Conservation (phyloP, 2,329 filamentous ascomycete genomes). For the Colletotrichum chrysophilum region DNA sequence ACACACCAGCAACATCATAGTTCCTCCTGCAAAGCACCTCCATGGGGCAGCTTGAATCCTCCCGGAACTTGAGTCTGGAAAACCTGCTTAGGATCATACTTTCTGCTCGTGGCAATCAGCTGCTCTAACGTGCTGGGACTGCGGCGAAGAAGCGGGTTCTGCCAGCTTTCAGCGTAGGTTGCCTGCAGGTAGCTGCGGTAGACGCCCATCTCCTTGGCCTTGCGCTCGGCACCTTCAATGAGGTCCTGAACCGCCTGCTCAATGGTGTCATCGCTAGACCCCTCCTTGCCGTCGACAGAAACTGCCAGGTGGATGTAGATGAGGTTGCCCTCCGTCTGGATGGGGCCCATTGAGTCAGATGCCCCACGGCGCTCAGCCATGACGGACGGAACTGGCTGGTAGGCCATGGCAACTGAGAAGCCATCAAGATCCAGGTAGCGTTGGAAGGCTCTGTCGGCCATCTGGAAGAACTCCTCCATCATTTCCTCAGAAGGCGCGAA, state of each 20-base stretch:
- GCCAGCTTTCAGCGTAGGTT: constrained; percentile 4
- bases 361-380: neutral
- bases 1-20: neutral
- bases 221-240: neutral
- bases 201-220: neutral
- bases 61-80: constrained; percentile 6
- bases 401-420: neutral
- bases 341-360: neutral
- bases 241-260: neutral
- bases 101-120: neutral
- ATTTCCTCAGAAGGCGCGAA: neutral
- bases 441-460: neutral
- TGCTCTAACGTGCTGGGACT: neutral
- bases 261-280: neutral
- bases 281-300: neutral
- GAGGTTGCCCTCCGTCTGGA: neutral
- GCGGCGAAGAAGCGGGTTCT: neutral
- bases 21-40: neutral
- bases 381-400: neutral
- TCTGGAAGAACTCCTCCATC: constrained; percentile 2
- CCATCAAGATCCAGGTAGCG: neutral
- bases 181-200: neutral
- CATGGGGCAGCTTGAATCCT: neutral
- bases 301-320: neutral
- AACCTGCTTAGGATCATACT: constrained; percentile 2